Percentiles rank a stretch among this genome's conserved stretches.
These are phyloP conservation scores for Vicia villosa DNA, from an alignment of 306 rosid species.

Conservation along the genomic window DNA sequence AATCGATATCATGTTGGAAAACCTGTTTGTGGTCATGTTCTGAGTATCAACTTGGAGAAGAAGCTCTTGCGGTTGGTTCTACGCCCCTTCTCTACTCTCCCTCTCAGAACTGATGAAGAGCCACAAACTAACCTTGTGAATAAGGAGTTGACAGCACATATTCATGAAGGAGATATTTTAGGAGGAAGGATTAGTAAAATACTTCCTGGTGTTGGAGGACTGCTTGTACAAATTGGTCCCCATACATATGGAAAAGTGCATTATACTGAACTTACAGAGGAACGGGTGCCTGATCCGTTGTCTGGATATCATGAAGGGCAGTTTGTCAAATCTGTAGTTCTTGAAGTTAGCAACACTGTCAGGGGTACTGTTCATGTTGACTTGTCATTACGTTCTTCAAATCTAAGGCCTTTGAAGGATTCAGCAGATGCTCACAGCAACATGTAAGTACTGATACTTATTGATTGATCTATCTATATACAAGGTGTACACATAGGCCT, in stretches of 20 bases:
- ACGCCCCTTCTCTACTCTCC: slow-evolving; percentile 39
- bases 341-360: slow-evolving; percentile 57
- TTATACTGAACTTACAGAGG: slow-evolving; percentile 70
- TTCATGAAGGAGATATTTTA: slow-evolving; percentile 64
- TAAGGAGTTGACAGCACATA: slow-evolving; percentile 47
- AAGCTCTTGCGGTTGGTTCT: slow-evolving; percentile 64
- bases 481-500: neutral
- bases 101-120: slow-evolving; percentile 38
- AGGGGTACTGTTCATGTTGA: slow-evolving; percentile 73
- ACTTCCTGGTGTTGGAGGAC: slow-evolving; percentile 82
- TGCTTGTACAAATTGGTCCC: slow-evolving; percentile 82
- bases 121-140: slow-evolving; percentile 29
- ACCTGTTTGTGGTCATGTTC: slow-evolving; percentile 61
- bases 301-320: slow-evolving; percentile 80
- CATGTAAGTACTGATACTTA: slow-evolving; percentile 47
- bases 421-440: slow-evolving; percentile 36
- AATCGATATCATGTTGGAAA: slow-evolving; percentile 67
- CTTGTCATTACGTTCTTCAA: slow-evolving; percentile 64
- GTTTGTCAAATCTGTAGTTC: slow-evolving; percentile 80
- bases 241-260: slow-evolving; percentile 76
- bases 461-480: slow-evolving; percentile 21
- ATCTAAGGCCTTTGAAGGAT: slow-evolving; percentile 41
- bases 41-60: slow-evolving; percentile 60
- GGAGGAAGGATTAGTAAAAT: slow-evolving; percentile 81
- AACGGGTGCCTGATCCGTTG: slow-evolving; percentile 73